Evolutionary conservation across 2,329 filamentous ascomycete genomes (phyloP), one percentile per base, ranked within the genome.

Genomic region (Onygena corvina): DNA sequence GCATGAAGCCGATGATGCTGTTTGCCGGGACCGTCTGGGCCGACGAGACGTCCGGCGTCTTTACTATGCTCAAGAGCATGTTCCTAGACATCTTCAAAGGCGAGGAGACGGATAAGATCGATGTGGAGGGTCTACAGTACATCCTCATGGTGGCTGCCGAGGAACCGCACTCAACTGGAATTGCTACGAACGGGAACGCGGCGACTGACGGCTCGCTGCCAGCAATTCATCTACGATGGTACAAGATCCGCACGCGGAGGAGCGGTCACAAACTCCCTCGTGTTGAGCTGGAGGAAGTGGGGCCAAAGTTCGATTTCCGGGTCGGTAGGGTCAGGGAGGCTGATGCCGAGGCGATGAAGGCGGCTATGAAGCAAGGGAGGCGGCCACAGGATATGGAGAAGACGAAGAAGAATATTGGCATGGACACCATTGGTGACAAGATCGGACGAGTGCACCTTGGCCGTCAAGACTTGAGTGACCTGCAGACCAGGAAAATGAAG

Each of bases 401-500:
- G 69, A 83, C 83, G 53, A 96, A 94, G 83, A 98, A 98, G 83
- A 98, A 98, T 68, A 83, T 98, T 59, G 79, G 81, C 49, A 93
- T 85, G 50, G 89, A 96, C 66, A 69, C 81, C 36, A 87, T 98
- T 71, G 92, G 92, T 64, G 92, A 98, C 70, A 96, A 96, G 81
- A 76, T 96, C 56, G 92, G 90, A 55, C 82, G 88, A 58, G 84
- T 98, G 55, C 92, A 98, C 67, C 69, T 94, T 52, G 87, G 85
- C 61, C 87, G 83, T 72, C 88, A 95, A 70, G 88, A 98, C 70
- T 76, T 98, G 52, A 76, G 74, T 62, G 78, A 84, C 59, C 68
- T 98, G 67, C 92, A 98, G 74, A 93, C 89, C 48, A 82, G 92
- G 63, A 98, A 98, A 80, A 96, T 98, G 89, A 98, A 98, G 80